Conservation (phyloP, 352 stramenopile genomes). For the Blastocystis sp. region DNA sequence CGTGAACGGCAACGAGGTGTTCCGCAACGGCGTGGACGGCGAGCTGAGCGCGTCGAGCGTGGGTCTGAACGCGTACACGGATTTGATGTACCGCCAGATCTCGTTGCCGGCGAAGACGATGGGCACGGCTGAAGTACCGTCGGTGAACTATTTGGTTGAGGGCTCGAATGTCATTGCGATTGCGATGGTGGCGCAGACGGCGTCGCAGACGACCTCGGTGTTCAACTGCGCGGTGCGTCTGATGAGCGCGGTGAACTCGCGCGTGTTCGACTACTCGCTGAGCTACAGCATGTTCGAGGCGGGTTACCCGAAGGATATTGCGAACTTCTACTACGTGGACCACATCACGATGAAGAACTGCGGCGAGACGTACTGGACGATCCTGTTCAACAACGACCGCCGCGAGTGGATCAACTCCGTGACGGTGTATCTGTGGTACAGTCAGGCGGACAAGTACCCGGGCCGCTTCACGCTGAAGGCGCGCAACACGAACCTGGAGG, state of each 20-base stretch:
- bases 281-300: too few relatives aligned
- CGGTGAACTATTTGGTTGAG: not conserved
- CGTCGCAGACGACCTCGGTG: not conserved
- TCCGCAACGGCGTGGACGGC: slow-evolving; percentile 1
- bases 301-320: not conserved
- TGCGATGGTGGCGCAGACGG: not conserved
- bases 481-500: too few relatives aligned
- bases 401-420: slow-evolving; percentile 51
- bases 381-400: not conserved
- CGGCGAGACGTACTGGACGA: not conserved
- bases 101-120: slow-evolving; percentile 1
- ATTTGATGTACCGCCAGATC: slow-evolving; percentile 1
- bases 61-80: not conserved
- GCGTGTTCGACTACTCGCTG: too few relatives aligned
- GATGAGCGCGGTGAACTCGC: not conserved
- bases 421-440: too few relatives aligned
- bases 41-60: not conserved
- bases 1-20: slow-evolving; percentile 19
- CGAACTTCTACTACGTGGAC: not conserved
- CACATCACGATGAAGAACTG: not conserved
- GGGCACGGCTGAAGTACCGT: not conserved
- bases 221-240: slow-evolving; percentile 33
- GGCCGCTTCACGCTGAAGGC: too few relatives aligned
- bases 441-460: too few relatives aligned
- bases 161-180: slow-evolving; percentile 36